These are phyloP conservation scores for Lachnum nothofagi DNA, from an alignment of 2,329 filamentous ascomycete genomes.

Conservation along the genomic window DNA sequence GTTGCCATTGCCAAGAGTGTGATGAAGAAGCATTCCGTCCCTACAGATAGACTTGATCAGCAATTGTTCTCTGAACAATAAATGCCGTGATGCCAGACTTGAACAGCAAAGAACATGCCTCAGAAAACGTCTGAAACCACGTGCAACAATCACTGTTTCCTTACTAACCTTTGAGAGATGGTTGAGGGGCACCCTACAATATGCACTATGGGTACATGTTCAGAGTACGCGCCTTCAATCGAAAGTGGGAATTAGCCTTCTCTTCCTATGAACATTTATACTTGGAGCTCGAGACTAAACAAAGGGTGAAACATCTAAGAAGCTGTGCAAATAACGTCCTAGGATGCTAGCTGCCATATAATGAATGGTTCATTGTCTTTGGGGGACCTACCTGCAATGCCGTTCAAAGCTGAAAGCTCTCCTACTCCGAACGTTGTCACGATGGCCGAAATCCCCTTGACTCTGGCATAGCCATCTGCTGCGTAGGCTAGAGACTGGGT, in stretches of 20 bases:
- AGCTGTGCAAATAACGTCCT: too few relatives aligned
- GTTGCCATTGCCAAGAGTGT: constrained; percentile 72
- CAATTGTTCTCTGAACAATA: too few relatives aligned
- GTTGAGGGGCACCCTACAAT: constrained; percentile 53
- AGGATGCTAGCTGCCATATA: too few relatives aligned
- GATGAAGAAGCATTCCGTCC: constrained; percentile 52
- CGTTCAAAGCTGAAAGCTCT: constrained; percentile 69
- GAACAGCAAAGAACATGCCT: too few relatives aligned
- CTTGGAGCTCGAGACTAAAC: too few relatives aligned
- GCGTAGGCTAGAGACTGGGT: constrained; percentile 54
- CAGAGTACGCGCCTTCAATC: constrained; percentile 58
- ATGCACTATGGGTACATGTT: constrained; percentile 64
- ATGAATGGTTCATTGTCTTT: too few relatives aligned
- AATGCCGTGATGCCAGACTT: too few relatives aligned
- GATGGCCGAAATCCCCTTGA: constrained; percentile 65
- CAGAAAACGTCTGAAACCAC: too few relatives aligned
- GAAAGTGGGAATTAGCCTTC: neutral
- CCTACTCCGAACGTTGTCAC: constrained; percentile 74
- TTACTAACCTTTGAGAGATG: constrained; percentile 38
- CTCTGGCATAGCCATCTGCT: constrained; percentile 72
- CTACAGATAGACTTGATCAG: too few relatives aligned
- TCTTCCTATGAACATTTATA: neutral
- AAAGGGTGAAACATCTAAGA: too few relatives aligned
- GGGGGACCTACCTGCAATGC: constrained; percentile 53
- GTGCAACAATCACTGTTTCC: too few relatives aligned